Percentiles rank a stretch among this genome's conserved stretches.
These are phyloP conservation scores for Cyclanthera cordifolia DNA, from an alignment of 306 rosid genomes.

Conservation along the genomic window DNA sequence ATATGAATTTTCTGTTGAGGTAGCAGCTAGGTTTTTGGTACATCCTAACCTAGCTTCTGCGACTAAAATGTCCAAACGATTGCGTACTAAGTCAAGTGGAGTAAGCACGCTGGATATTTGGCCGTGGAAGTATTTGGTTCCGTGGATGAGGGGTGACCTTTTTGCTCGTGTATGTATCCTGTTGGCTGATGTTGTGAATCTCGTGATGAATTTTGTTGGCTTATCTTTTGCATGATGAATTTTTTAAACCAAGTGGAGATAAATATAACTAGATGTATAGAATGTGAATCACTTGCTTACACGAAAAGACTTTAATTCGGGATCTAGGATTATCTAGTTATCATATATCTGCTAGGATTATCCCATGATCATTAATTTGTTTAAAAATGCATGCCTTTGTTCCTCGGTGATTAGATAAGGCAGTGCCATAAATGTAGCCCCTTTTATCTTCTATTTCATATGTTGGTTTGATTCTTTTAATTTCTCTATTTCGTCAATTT, in stretches of 20 bases:
- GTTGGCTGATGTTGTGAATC: not conserved
- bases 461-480: not conserved
- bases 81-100: conserved; percentile 54
- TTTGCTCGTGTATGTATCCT: conserved; percentile 55
- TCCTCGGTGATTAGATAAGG: not conserved
- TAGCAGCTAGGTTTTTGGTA: conserved; percentile 91
- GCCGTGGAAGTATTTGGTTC: conserved; percentile 99
- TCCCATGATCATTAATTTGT: not conserved
- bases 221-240: conserved; percentile 18
- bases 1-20: conserved; percentile 90
- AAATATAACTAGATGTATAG: not conserved
- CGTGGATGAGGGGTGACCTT: conserved; percentile 90
- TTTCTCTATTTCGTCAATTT: not conserved
- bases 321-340: conserved; percentile 3
- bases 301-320: not conserved
- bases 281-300: not conserved
- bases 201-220: no score
- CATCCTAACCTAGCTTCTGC: conserved; percentile 94
- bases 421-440: not conserved
- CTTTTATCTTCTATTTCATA: not conserved
- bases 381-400: not conserved
- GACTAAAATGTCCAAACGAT: conserved; percentile 45
- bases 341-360: not conserved
- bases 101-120: conserved; percentile 90
- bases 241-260: not conserved